A percentile compares a stretch with the other conserved stretches of the same genome.
Conservation (phyloP, 2,329 filamentous ascomycete species). For the Neobulgaria alba region DNA sequence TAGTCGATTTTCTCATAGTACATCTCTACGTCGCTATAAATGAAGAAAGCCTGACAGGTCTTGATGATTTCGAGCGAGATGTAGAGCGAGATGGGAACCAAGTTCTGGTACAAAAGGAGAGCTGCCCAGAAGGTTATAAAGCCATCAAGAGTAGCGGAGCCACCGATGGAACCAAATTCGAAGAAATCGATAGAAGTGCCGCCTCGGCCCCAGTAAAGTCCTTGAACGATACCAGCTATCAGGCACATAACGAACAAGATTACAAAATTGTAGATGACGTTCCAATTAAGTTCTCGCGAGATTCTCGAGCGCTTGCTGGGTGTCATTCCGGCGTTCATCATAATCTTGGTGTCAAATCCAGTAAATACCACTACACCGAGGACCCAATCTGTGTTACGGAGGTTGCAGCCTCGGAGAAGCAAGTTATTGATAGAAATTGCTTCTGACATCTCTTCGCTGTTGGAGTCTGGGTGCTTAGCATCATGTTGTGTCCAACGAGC, state of each 20-base stretch:
- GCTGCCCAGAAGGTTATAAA: slow-evolving; percentile 97
- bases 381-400: slow-evolving; percentile 94
- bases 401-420: slow-evolving; percentile 82
- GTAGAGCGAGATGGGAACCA: slow-evolving; percentile 96
- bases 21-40: slow-evolving; percentile 93
- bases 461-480: slow-evolving; percentile 50
- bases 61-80: slow-evolving; percentile 95
- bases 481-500: slow-evolving; percentile 77
- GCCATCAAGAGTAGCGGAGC: slow-evolving; percentile 66
- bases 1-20: slow-evolving; percentile 94
- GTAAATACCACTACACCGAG: slow-evolving; percentile 91
- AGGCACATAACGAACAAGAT: slow-evolving; percentile 87
- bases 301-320: slow-evolving; percentile 90
- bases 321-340: slow-evolving; percentile 95
- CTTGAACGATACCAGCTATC: slow-evolving; percentile 75
- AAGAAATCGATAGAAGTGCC: slow-evolving; percentile 73
- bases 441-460: slow-evolving; percentile 74
- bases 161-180: slow-evolving; percentile 76
- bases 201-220: slow-evolving; percentile 66
- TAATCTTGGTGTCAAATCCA: slow-evolving; percentile 94
- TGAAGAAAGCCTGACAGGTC: slow-evolving; percentile 89
- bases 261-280: slow-evolving; percentile 92
- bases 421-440: slow-evolving; percentile 93
- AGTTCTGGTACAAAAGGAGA: slow-evolving; percentile 92
- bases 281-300: slow-evolving; percentile 90